Evolutionary conservation across 164 flowering plant genomes (phyloP), one percentile per base, ranked within the genome.

Genomic region (Akebia trifoliata): DNA sequence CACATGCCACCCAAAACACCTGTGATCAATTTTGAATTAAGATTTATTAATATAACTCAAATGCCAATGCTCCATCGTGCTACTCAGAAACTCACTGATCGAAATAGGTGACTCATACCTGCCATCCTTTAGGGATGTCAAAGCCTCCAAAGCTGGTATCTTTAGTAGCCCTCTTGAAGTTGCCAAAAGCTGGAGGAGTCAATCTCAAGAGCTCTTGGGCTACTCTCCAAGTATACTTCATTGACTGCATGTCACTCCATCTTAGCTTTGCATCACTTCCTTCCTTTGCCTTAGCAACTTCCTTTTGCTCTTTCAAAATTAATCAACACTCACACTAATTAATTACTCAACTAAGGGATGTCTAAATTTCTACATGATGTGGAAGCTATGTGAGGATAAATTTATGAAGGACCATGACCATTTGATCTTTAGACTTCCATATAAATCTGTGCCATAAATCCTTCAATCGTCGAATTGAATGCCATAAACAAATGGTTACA

Each of bases 61-160:
- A n/a, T n/a, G n/a, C n/a, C n/a, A n/a, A n/a, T n/a, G n/a, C n/a
- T n/a, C n/a, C n/a, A n/a, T n/a, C n/a, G n/a, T n/a, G n/a, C n/a
- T n/a, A n/a, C n/a, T n/a, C n/a, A n/a, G n/a, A n/a, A n/a, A n/a
- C n/a, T n/a, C n/a, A n/a, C n/a, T n/a, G n/a, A n/a, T n/a, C n/a
- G n/a, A 15, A 22, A 22, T 1, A 3, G 44, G 8, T 53, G 24
- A 25, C 25, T 18, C 43, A 5, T 56, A 72, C 76, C 64, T 72
- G 65, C 76, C 76, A 72, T 57, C 72, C 70, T 65, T 72, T 65
- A 17, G 77, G 77, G 32, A 73, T 71, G 18, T 59, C 59, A 39
- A 49, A 66, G 17, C 75, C 75, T 47, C 45, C 71, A 35, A 62
- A 66, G 45, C 6, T 63, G 15, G 56, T 67, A 50, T 66, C 74